phyloP scores from a whole-genome alignment of 2,329 filamentous ascomycete species.

The Hymenoscyphus linearis region DNA sequence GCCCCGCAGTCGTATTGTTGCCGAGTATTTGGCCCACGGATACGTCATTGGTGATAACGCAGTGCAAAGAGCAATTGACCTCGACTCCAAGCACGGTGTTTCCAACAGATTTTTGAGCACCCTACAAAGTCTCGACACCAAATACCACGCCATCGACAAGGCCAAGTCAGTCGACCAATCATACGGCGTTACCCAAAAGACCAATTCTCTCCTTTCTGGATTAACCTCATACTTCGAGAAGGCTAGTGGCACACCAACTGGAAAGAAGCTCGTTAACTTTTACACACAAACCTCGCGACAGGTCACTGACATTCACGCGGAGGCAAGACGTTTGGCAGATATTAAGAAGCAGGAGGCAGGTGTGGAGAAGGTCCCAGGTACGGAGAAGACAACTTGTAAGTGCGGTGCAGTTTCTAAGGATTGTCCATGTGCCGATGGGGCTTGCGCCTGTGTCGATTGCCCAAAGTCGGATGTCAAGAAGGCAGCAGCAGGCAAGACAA shows the following conservation, averaged over 20 bases:
- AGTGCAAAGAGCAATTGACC: constrained; percentile 75
- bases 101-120: constrained; percentile 72
- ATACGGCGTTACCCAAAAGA: constrained; percentile 75
- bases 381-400: constrained; percentile 41
- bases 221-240: constrained; percentile 91
- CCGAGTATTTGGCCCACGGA: constrained; percentile 94
- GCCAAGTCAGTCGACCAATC: constrained; percentile 78
- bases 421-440: constrained; percentile 41
- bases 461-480: constrained; percentile 40
- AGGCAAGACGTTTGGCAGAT: constrained; percentile 82
- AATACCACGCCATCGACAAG: constrained; percentile 83
- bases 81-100: constrained; percentile 87
- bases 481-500: constrained; percentile 36
- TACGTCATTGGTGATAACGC: constrained; percentile 69
- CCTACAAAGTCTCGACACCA: constrained; percentile 71
- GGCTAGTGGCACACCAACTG: constrained; percentile 79
- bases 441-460: constrained; percentile 43
- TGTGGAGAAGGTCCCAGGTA: constrained; percentile 34
- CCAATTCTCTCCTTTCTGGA: constrained; percentile 58
- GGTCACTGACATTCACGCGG: constrained; percentile 87
- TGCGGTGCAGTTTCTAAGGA: constrained; percentile 38
- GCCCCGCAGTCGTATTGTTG: constrained; percentile 85
- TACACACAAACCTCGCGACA: constrained; percentile 82
- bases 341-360: constrained; percentile 67
- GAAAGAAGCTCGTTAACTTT: constrained; percentile 81